Percentiles rank a stretch among this genome's conserved stretches.
phyloP scores from a whole-genome alignment of 2,329 filamentous ascomycete genomes.

The Huntiella decipiens region DNA sequence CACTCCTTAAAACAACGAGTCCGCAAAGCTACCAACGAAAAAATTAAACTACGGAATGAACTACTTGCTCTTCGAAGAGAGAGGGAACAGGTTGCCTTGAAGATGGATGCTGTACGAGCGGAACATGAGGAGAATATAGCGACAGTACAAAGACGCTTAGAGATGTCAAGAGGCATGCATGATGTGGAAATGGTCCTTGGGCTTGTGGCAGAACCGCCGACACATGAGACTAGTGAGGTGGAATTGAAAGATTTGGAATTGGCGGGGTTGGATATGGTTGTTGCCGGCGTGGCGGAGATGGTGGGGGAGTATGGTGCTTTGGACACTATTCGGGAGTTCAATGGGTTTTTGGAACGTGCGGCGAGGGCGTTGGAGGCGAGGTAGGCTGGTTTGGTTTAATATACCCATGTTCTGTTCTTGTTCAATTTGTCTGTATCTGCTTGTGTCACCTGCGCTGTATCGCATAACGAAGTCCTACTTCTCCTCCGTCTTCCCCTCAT shows the following conservation, averaged over 20 bases:
- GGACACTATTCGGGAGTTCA: slow-evolving; percentile 40
- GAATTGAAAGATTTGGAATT: slow-evolving; percentile 32
- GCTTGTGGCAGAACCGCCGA: slow-evolving; percentile 28
- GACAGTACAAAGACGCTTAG: slow-evolving; percentile 24
- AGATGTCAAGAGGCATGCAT: slow-evolving; percentile 39
- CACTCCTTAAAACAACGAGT: slow-evolving; percentile 39
- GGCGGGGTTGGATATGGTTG: slow-evolving; percentile 36
- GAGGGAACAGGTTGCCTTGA: slow-evolving; percentile 40
- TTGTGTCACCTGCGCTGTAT: background rate
- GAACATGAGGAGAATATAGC: slow-evolving; percentile 35
- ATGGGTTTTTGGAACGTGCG: slow-evolving; percentile 42
- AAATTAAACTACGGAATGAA: slow-evolving; percentile 35
- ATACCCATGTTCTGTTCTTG: no score
- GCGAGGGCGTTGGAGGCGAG: slow-evolving; percentile 29
- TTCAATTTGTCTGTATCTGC: no score
- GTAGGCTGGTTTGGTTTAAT: background rate
- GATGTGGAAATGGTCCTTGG: slow-evolving; percentile 41
- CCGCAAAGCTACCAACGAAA: slow-evolving; percentile 36
- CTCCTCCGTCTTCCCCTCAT: background rate
- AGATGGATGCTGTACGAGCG: slow-evolving; percentile 42
- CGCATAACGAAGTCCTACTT: background rate
- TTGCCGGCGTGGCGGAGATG: slow-evolving; percentile 33
- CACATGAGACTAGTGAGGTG: slow-evolving; percentile 19
- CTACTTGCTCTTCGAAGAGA: slow-evolving; percentile 40
- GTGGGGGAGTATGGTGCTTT: slow-evolving; percentile 33